A percentile compares a stretch with the other conserved stretches of the same genome.
Conservation (phyloP, 208 protist species). For the Trypanosoma avium region DNA sequence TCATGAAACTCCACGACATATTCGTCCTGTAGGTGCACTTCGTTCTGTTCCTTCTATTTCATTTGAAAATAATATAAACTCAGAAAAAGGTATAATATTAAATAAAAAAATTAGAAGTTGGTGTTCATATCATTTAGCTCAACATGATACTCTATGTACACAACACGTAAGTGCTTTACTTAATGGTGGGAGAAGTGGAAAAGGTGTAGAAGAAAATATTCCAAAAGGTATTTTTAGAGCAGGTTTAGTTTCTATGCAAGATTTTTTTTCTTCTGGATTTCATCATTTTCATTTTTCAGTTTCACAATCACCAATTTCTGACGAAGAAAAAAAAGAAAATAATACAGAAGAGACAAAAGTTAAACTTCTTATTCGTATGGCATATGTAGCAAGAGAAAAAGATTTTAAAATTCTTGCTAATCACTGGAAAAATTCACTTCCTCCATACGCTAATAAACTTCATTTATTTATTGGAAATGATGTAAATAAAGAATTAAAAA, state of each 20-base stretch:
- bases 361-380: constrained; percentile 52
- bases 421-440: constrained; percentile 22
- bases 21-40: constrained; percentile 50
- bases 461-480: constrained; percentile 4
- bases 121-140: constrained; percentile 79
- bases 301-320: constrained; percentile 24
- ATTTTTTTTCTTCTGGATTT: constrained; percentile 66
- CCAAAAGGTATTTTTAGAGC: constrained; percentile 65
- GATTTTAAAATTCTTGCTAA: constrained; percentile 32
- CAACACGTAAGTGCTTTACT: constrained; percentile 73
- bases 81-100: neutral
- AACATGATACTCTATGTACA: constrained; percentile 78
- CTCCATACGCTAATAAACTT: constrained; percentile 19
- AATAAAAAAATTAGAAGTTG: constrained; percentile 25
- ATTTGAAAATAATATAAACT: no score
- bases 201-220: constrained; percentile 48
- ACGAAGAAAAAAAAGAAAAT: neutral
- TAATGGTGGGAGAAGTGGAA: constrained; percentile 53
- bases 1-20: constrained; percentile 55
- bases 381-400: constrained; percentile 35
- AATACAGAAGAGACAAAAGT: constrained; percentile 30
- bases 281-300: constrained; percentile 57
- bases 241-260: constrained; percentile 40
- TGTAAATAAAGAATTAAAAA: constrained; percentile 7
- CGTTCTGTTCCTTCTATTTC: neutral